Conservation (phyloP, 169 alveolate species). For the Prorocentrum cordatum region DNA sequence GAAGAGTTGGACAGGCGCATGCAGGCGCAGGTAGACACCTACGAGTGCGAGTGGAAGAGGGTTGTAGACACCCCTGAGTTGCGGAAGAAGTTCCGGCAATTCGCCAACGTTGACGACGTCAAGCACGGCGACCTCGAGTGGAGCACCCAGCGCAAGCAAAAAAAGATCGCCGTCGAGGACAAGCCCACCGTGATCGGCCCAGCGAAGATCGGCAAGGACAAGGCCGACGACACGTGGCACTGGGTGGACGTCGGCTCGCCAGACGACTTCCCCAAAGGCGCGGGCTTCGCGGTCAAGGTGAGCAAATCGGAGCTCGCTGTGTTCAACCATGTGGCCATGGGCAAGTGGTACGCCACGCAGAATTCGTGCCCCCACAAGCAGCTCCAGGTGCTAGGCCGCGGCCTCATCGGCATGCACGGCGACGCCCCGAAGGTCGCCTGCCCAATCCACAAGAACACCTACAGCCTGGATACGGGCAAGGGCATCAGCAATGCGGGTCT, state of each 20-base stretch:
- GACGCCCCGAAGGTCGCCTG: constrained; percentile 10
- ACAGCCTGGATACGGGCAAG: neutral
- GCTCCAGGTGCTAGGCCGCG: neutral
- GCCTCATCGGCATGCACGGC: neutral
- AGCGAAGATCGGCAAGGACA: neutral
- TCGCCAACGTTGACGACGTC: neutral
- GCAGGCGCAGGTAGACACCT: neutral
- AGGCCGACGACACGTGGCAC: neutral
- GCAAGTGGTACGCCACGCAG: constrained; percentile 3
- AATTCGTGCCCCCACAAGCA: constrained; percentile 4
- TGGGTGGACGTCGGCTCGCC: neutral
- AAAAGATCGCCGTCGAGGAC: neutral
- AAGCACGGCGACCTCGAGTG: neutral
- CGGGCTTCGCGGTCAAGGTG: neutral
- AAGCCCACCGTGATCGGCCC: neutral
- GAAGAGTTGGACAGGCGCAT: neutral
- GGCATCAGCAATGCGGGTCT: neutral
- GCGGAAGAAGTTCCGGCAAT: neutral
- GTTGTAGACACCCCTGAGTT: neutral
- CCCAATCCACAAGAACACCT: constrained; percentile 4
- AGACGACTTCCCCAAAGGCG: neutral
- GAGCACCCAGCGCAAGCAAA: neutral
- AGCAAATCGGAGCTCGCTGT: constrained; percentile 1
- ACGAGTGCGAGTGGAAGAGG: constrained; percentile 17
- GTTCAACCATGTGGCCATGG: neutral